phyloP scores from a whole-genome alignment of 1,139 yeast genomes.

The Diutina catenulata region DNA sequence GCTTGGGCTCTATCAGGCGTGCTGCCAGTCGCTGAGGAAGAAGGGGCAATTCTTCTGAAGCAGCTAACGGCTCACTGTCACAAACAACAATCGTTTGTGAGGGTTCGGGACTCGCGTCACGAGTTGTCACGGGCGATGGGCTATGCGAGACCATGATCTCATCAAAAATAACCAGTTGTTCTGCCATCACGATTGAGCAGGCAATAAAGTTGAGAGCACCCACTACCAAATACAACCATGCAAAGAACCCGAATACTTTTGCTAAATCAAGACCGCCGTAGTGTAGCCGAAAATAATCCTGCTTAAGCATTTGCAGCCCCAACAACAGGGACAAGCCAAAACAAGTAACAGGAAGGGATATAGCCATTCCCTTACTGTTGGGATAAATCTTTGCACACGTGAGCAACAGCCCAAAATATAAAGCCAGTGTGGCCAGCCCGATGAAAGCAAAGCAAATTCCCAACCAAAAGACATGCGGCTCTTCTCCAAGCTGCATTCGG shows the following conservation, averaged over 20 bases:
- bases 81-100: constrained; percentile 12
- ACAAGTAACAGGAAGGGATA: constrained; percentile 78
- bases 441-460: constrained; percentile 37
- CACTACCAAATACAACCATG: constrained; percentile 41
- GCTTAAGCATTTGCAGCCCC: constrained; percentile 43
- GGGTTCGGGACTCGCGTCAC: too few species aligned
- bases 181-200: constrained; percentile 52
- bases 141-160: constrained; percentile 12
- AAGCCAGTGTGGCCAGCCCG: constrained; percentile 74
- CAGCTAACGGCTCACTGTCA: too few species aligned
- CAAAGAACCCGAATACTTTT: constrained; percentile 46
- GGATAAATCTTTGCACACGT: constrained; percentile 83
- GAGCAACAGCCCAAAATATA: constrained; percentile 65
- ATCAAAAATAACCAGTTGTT: constrained; percentile 36
- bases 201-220: constrained; percentile 53
- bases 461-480: constrained; percentile 13
- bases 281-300: constrained; percentile 21
- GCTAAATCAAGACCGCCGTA: constrained; percentile 30
- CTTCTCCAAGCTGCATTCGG: constrained; percentile 6
- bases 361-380: constrained; percentile 61
- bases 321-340: constrained; percentile 73
- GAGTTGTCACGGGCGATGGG: constrained; percentile 5
- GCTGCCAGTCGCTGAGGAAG: constrained; percentile 18
- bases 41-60: constrained; percentile 7
- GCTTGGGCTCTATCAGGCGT: constrained; percentile 24